These are phyloP conservation scores for Hippophae tibetana DNA, from an alignment of 306 rosid species.

Conservation along the genomic window DNA sequence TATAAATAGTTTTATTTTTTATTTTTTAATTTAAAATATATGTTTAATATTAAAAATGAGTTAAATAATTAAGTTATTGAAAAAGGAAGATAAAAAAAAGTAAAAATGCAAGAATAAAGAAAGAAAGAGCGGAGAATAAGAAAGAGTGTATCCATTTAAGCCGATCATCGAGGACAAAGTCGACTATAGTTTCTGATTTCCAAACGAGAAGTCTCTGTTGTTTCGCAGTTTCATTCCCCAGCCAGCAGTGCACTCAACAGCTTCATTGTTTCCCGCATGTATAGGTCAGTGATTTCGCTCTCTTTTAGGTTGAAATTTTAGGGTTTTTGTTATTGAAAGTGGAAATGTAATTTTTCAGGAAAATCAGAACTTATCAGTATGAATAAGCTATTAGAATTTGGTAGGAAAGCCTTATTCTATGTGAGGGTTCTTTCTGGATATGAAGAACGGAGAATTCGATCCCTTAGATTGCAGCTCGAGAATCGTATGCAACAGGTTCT, in stretches of 20 bases:
- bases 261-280: not conserved
- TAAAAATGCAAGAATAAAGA: too few species aligned
- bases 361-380: constrained; percentile 9
- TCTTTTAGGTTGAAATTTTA: too few species aligned
- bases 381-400: constrained; percentile 45
- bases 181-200: too few species aligned
- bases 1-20: too few species aligned
- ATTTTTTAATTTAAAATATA: too few species aligned
- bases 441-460: constrained; percentile 77
- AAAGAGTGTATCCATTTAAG: too few species aligned
- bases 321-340: not conserved
- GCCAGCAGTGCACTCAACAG: not conserved
- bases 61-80: too few species aligned
- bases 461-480: constrained; percentile 54
- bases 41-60: too few species aligned
- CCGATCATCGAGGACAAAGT: too few species aligned
- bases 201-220: too few species aligned
- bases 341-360: constrained; percentile 16
- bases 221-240: not conserved
- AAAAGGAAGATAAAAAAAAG: too few species aligned
- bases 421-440: constrained; percentile 75
- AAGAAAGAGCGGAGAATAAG: too few species aligned
- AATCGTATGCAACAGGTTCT: constrained; percentile 36
- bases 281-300: not conserved
- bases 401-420: constrained; percentile 63